phyloP scores from a whole-genome alignment of 2,329 filamentous ascomycete species.

The Lasiodiplodia theobromae region DNA sequence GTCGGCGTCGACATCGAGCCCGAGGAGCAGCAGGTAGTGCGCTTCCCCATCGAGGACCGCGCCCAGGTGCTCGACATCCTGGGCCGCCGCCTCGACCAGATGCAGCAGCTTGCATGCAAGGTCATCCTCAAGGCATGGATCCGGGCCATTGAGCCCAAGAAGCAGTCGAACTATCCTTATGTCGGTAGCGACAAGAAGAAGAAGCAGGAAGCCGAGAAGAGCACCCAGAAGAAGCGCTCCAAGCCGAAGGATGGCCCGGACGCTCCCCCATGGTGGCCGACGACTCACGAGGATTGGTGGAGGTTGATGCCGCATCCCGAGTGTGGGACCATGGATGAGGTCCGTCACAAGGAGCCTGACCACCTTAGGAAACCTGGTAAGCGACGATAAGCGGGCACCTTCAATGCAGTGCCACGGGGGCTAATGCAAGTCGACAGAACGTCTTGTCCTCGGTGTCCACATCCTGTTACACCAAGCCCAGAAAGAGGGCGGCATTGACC shows the following conservation, averaged over 20 bases:
- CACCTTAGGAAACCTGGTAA: conserved; percentile 72
- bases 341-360: conserved; percentile 76
- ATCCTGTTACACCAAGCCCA: conserved; percentile 28
- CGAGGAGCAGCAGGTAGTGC: conserved; percentile 2
- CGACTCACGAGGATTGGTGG: conserved; percentile 22
- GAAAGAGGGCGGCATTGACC: conserved; percentile 13
- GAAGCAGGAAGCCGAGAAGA: conserved; percentile 13
- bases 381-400: background rate
- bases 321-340: conserved; percentile 40
- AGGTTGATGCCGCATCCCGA: conserved; percentile 15
- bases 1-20: conserved; percentile 22
- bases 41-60: conserved; percentile 25
- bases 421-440: conserved; percentile 21
- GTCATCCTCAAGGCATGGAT: conserved; percentile 78
- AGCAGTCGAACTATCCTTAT: conserved; percentile 77
- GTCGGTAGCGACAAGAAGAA: conserved; percentile 68
- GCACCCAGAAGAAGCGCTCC: conserved; percentile 16
- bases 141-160: conserved; percentile 77
- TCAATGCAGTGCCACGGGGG: background rate
- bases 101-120: conserved; percentile 76
- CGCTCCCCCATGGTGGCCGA: conserved; percentile 47
- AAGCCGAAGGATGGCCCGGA: conserved; percentile 53
- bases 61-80: conserved; percentile 10
- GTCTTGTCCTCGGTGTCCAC: conserved; percentile 29
- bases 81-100: conserved; percentile 62